These are phyloP conservation scores for Jatropha curcas DNA, from an alignment of 345 rosid species.

Conservation along the genomic window DNA sequence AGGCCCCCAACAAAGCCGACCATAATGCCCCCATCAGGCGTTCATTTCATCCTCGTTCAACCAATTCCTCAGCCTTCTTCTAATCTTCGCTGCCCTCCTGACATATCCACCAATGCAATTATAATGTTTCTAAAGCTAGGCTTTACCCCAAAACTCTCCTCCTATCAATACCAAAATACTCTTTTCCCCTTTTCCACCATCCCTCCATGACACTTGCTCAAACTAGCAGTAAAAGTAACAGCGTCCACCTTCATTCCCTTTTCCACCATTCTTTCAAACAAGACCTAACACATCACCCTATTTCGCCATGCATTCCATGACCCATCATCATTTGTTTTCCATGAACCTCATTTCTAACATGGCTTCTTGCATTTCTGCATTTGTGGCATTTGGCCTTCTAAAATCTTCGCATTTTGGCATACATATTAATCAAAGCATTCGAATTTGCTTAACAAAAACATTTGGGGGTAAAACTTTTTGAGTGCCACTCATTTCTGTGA, in stretches of 20 bases:
- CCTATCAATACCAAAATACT: conserved; percentile 32
- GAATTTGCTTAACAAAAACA: conserved; percentile 26
- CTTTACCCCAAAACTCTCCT: conserved; percentile 32
- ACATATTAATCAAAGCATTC: conserved; percentile 36
- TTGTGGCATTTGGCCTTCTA: too few species aligned
- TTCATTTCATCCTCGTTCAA: conserved; percentile 29
- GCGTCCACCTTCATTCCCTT: conserved; percentile 30
- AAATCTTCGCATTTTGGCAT: conserved; percentile 34
- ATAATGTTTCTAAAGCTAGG: conserved; percentile 39
- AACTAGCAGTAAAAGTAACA: conserved; percentile 26
- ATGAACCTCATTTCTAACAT: conserved; percentile 39
- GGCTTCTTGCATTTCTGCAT: too few species aligned
- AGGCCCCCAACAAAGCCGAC: conserved; percentile 26
- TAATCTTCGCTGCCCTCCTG: conserved; percentile 36
- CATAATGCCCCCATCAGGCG: conserved; percentile 31
- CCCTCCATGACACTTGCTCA: conserved; percentile 41
- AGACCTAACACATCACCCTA: conserved; percentile 22
- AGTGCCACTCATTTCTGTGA: too few species aligned
- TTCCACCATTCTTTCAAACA: conserved; percentile 39
- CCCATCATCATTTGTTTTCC: conserved; percentile 34
- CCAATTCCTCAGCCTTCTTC: conserved; percentile 40
- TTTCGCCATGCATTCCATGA: conserved; percentile 33
- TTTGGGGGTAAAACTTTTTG: too few species aligned
- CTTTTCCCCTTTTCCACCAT: conserved; percentile 37
- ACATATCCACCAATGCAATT: conserved; percentile 42